Evolutionary conservation across 768 basidiomycete species (phyloP).

Genomic region (Sistotremastrum suecicum): DNA sequence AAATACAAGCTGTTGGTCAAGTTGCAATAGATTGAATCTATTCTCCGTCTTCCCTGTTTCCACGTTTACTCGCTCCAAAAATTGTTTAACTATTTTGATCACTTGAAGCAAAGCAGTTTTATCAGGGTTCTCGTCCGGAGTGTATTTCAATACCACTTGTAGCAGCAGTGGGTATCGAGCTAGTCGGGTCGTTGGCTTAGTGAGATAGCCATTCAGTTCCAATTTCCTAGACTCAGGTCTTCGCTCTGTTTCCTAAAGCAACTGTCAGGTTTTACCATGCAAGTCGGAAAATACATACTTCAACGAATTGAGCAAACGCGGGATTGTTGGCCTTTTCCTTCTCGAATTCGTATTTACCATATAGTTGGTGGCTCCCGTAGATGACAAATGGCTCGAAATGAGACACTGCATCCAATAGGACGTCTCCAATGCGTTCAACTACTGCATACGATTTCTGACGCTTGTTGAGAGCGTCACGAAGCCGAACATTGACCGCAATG

Average conservation of each 20-base stretch:
- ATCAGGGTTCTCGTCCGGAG: constrained; percentile 81
- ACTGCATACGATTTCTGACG: constrained; percentile 92
- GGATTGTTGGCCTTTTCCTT: constrained; percentile 92
- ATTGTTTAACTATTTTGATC: constrained; percentile 62
- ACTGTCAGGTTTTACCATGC: too few species aligned
- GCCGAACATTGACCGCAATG: constrained; percentile 74
- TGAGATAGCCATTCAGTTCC: constrained; percentile 94
- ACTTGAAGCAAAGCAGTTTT: constrained; percentile 65
- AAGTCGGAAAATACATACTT: constrained; percentile 38
- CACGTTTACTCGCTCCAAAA: constrained; percentile 76
- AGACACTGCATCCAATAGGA: constrained; percentile 75
- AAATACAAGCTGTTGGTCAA: constrained; percentile 85
- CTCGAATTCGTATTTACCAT: constrained; percentile 98
- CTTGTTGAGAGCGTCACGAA: constrained; percentile 90
- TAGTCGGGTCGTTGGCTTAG: constrained; percentile 93
- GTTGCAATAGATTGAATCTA: constrained; percentile 85
- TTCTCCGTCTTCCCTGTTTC: constrained; percentile 96
- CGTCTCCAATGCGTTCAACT: constrained; percentile 84
- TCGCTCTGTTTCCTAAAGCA: constrained; percentile 66
- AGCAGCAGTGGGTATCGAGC: constrained; percentile 93
- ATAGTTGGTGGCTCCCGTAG: constrained; percentile 93
- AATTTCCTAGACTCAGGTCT: constrained; percentile 91
- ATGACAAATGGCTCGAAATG: constrained; percentile 87
- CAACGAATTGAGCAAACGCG: constrained; percentile 89
- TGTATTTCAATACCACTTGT: constrained; percentile 85